Evolutionary conservation across 202 grass and related monocot genomes (phyloP).

Genomic region (Digitaria exilis): DNA sequence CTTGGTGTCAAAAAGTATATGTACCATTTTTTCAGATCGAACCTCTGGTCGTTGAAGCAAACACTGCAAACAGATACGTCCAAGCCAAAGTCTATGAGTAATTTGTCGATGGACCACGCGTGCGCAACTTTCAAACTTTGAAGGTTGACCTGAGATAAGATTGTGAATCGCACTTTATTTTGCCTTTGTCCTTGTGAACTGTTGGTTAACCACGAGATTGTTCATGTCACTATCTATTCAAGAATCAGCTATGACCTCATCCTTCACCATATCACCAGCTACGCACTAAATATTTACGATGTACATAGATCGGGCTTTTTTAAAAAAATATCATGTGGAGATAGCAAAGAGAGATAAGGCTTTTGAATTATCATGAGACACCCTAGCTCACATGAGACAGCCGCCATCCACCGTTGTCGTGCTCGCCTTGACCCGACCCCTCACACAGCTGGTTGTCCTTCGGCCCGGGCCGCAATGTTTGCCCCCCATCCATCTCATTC

Average conservation of each 20-base stretch:
- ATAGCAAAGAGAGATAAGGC: background rate
- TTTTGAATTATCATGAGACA: too few species aligned
- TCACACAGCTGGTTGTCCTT: too few species aligned
- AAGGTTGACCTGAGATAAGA: conserved; percentile 13
- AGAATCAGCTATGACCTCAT: background rate
- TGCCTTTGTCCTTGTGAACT: background rate
- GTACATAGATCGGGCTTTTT: background rate
- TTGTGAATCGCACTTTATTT: too few species aligned
- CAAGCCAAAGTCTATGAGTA: background rate
- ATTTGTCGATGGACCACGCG: background rate
- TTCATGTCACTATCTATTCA: background rate
- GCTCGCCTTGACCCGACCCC: too few species aligned
- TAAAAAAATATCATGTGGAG: background rate
- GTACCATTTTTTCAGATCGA: background rate
- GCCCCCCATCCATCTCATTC: too few species aligned
- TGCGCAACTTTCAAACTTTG: conserved; percentile 4
- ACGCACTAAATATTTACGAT: background rate
- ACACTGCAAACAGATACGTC: background rate
- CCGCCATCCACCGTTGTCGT: too few species aligned
- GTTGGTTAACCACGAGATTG: background rate
- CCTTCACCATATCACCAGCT: background rate
- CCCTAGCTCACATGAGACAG: too few species aligned
- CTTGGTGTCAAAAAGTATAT: too few species aligned
- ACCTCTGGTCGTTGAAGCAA: background rate
- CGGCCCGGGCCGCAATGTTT: too few species aligned